A percentile compares a stretch with the other conserved stretches of the same genome.
These are phyloP conservation scores for Chlamydomonas schloesseri DNA, from an alignment of 139 green algal genomes.

Conservation along the genomic window DNA sequence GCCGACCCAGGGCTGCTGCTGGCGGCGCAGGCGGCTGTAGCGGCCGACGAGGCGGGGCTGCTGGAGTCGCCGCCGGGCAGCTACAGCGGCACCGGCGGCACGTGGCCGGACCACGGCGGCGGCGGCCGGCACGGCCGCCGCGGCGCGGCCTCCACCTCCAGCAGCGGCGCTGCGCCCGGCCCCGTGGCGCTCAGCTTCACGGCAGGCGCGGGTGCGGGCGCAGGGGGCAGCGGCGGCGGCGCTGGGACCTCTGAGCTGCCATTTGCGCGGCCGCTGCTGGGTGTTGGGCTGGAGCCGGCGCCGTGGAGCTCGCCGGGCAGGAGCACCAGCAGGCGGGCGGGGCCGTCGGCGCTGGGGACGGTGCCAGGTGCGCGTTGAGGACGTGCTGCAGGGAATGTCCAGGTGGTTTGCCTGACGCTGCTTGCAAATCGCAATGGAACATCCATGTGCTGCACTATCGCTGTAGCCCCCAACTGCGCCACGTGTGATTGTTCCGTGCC, in stretches of 20 bases:
- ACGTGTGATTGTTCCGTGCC: too few relatives aligned
- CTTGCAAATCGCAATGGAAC: too few relatives aligned
- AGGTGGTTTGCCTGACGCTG: too few relatives aligned
- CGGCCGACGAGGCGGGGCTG: background rate
- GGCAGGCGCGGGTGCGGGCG: too few relatives aligned
- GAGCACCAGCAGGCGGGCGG: background rate
- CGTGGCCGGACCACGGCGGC: background rate
- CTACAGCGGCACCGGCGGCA: background rate
- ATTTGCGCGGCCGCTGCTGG: too few relatives aligned
- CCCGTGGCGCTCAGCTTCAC: too few relatives aligned
- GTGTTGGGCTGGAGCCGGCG: too few relatives aligned
- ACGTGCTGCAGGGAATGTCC: too few relatives aligned
- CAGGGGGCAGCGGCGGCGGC: too few relatives aligned
- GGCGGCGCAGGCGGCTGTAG: slow-evolving; percentile 9
- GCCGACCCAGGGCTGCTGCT: slow-evolving; percentile 13
- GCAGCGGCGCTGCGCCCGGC: too few relatives aligned
- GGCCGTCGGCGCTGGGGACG: background rate
- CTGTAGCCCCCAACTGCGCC: background rate
- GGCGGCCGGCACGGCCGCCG: background rate
- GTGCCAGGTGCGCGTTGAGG: background rate
- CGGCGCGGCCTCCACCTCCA: background rate
- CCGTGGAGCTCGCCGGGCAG: background rate
- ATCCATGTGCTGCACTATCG: too few relatives aligned
- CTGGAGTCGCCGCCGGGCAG: slow-evolving; percentile 8
- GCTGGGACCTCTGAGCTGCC: too few relatives aligned